These are phyloP conservation scores for Laguncularia racemosa DNA, from an alignment of 345 rosid genomes.

Conservation along the genomic window DNA sequence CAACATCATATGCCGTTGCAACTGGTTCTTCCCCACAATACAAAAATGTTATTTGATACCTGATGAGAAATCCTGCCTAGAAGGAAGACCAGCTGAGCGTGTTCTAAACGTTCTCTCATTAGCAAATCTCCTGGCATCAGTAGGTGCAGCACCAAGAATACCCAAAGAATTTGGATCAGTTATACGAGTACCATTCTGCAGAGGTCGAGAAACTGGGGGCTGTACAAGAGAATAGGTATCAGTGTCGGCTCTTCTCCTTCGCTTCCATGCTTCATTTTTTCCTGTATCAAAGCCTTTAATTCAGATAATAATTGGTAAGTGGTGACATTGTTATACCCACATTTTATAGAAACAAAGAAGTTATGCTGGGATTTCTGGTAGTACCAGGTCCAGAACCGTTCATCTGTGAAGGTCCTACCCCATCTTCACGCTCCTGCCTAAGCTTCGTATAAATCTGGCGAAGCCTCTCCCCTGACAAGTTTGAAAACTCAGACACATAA, in stretches of 20 bases:
- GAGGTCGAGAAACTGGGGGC: constrained; percentile 37
- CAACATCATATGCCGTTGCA: neutral
- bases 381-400: constrained; percentile 42
- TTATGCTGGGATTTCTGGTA: constrained; percentile 32
- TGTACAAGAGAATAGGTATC: constrained; percentile 31
- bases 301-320: constrained; percentile 35
- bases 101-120: constrained; percentile 47
- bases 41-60: constrained; percentile 27
- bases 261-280: constrained; percentile 89
- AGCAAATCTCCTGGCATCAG: constrained; percentile 41
- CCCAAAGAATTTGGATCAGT: constrained; percentile 76
- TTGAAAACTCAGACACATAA: constrained; percentile 89
- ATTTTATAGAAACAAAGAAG: constrained; percentile 39
- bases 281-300: constrained; percentile 60
- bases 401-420: constrained; percentile 59
- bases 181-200: constrained; percentile 26
- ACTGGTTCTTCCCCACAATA: neutral
- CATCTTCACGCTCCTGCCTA: constrained; percentile 70
- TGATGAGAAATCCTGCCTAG: constrained; percentile 44
- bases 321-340: constrained; percentile 39
- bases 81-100: constrained; percentile 62
- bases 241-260: constrained; percentile 64
- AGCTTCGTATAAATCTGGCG: constrained; percentile 89
- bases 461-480: constrained; percentile 83
- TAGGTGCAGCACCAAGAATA: constrained; percentile 92